Evolutionary conservation across 2,329 filamentous ascomycete genomes (phyloP), one percentile per base, ranked within the genome.

Genomic region (Huntiella abstrusa): DNA sequence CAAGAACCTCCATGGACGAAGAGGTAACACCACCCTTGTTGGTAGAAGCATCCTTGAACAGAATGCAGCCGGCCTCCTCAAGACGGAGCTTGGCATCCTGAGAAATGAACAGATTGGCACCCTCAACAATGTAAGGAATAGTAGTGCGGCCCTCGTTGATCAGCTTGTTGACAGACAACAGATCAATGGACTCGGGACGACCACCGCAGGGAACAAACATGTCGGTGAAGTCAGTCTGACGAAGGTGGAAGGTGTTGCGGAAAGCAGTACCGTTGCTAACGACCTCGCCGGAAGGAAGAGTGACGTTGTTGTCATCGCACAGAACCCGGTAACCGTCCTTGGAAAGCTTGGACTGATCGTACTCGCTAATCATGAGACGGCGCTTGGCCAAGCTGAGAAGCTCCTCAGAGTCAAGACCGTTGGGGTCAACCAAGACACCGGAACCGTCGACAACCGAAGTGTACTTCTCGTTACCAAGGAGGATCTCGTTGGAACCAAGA

Each of bases 1-100:
- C 91, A 17, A 98, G 75, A 4, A 98, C 91, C 58, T 98, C 91
- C 32, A 96, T 77, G 1, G 91, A 96, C 0, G 91, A 96, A 1
- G 86, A 95, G 1, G 91, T 98, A 40, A 98, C 91, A 60, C 91
- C 91, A 53, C 91, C 91, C 71, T 98, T 98, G 74, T 98, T 98
- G 48, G 88, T 87, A 34, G 85, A 94, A 4, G 91, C 91, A 62
- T 98, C 91, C 68, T 98, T 98, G 78, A 86, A 95, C 36, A 98
- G 65, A 55, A 96, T 77, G 58, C 85, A 92, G 50, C 91, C 91
- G n/a, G 88, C 87, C 55, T 85, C 80, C 66, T 98, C 91, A 11
- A 98, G 76, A 17, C 86, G 83, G 47, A 96, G 73, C 68, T 96
- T 96, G 55, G 88, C 88, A 57, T 98, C 91, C 63, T 98, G 91